Percentiles rank a stretch among this genome's conserved stretches.
phyloP scores from a whole-genome alignment of 2,329 filamentous ascomycete genomes.

The Stachybotrys chlorohalonatus region DNA sequence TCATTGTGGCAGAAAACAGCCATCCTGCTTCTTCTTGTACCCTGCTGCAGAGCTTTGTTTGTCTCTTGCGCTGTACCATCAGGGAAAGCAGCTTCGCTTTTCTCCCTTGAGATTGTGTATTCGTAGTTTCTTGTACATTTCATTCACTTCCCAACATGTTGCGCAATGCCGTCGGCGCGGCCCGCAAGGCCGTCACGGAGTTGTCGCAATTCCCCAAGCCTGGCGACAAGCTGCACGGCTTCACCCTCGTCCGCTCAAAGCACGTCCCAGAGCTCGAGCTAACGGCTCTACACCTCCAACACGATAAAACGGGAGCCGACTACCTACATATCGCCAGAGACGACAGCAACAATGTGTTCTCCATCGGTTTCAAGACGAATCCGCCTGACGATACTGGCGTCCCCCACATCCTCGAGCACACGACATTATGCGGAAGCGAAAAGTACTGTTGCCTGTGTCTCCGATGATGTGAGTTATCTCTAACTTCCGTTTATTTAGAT shows the following conservation, averaged over 20 bases:
- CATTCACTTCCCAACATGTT: constrained; percentile 29
- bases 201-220: constrained; percentile 66
- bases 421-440: constrained; percentile 88
- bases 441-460: constrained; percentile 47
- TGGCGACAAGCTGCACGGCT: constrained; percentile 85
- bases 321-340: constrained; percentile 93
- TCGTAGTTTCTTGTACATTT: neutral
- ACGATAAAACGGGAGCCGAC: constrained; percentile 92
- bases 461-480: constrained; percentile 1
- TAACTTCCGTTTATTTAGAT: constrained; percentile 44
- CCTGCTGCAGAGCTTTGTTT: neutral
- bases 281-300: constrained; percentile 80
- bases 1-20: neutral
- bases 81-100: neutral
- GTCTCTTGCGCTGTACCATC: neutral
- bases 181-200: constrained; percentile 62
- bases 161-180: constrained; percentile 41
- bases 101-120: constrained; percentile 3
- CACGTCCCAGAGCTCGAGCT: constrained; percentile 91
- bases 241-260: constrained; percentile 81
- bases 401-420: constrained; percentile 96
- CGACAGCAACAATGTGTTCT: constrained; percentile 98
- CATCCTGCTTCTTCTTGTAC: neutral
- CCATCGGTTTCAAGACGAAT: constrained; percentile 98
- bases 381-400: constrained; percentile 93